Conservation (phyloP, 345 rosid species). For the Eucalyptus camaldulensis region DNA sequence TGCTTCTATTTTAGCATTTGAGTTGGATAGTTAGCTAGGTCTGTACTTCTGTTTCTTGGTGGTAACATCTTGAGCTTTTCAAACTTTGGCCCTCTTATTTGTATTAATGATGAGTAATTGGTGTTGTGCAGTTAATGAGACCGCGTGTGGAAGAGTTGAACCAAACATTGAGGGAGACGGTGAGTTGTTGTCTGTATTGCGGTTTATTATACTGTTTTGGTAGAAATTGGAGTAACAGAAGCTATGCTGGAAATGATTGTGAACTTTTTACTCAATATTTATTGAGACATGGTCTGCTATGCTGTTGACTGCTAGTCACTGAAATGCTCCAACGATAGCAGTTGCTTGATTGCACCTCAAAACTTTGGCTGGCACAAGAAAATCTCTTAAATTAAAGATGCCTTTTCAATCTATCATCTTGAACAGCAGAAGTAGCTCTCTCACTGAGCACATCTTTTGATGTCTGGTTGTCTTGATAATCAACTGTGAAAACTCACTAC, state of each 20-base stretch:
- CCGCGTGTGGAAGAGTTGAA: conserved; percentile 28
- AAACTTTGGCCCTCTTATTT: neutral
- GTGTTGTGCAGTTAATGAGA: conserved; percentile 21
- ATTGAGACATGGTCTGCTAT: neutral
- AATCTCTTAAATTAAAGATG: neutral
- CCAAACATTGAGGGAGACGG: conserved; percentile 15
- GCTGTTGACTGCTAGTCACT: neutral
- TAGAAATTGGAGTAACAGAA: neutral
- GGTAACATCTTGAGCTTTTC: neutral
- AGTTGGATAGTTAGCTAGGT: neutral
- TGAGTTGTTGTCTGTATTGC: neutral
- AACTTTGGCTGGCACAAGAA: neutral
- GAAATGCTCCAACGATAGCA: neutral
- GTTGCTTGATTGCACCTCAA: neutral
- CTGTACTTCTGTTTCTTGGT: neutral
- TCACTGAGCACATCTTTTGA: neutral
- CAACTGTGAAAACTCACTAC: neutral
- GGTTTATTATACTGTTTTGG: neutral
- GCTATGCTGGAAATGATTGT: neutral
- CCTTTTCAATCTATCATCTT: neutral
- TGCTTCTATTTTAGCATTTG: neutral
- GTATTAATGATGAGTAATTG: neutral
- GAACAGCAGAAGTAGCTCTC: neutral
- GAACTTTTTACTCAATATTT: neutral
- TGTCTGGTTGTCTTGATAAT: neutral